Evolutionary conservation across 192 early-diverging fungal species (phyloP).

Genomic region (Pilobolus umbonatus): DNA sequence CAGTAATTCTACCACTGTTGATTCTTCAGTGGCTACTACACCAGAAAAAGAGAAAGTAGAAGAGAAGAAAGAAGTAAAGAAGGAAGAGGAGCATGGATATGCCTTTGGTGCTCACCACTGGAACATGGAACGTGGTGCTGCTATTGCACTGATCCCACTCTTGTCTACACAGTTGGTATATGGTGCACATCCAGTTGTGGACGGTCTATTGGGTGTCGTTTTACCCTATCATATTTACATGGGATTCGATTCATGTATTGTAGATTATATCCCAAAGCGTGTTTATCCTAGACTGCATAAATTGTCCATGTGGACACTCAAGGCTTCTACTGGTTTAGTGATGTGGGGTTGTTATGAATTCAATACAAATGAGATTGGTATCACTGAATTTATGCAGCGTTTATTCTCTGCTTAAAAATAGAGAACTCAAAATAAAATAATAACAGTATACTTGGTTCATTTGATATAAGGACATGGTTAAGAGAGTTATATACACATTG

Average conservation of each 20-base stretch:
- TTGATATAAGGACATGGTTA: no score
- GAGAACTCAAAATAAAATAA: no score
- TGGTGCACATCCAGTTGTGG: constrained; percentile 82
- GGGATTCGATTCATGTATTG: constrained; percentile 41
- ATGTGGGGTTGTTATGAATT: constrained; percentile 88
- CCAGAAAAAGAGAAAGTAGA: not conserved
- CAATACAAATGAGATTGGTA: constrained; percentile 94
- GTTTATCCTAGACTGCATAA: constrained; percentile 58
- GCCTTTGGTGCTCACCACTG: constrained; percentile 86
- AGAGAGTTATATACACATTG: no score
- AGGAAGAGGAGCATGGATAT: constrained; percentile 12
- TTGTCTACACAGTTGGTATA: constrained; percentile 66
- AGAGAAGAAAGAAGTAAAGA: not conserved
- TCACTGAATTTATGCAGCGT: constrained; percentile 81
- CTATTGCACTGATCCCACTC: constrained; percentile 68
- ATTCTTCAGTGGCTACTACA: no score
- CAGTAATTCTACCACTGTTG: no score
- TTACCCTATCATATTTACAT: constrained; percentile 81
- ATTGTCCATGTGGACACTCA: constrained; percentile 58
- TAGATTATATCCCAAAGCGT: constrained; percentile 82
- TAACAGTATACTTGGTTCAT: no score
- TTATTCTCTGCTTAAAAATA: constrained; percentile 81
- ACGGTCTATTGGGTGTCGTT: constrained; percentile 86
- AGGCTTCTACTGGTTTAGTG: constrained; percentile 62
- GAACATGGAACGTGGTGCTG: constrained; percentile 85